Evolutionary conservation across 148 eudicot species (phyloP).

Genomic region (Arctostaphylos glauca): DNA sequence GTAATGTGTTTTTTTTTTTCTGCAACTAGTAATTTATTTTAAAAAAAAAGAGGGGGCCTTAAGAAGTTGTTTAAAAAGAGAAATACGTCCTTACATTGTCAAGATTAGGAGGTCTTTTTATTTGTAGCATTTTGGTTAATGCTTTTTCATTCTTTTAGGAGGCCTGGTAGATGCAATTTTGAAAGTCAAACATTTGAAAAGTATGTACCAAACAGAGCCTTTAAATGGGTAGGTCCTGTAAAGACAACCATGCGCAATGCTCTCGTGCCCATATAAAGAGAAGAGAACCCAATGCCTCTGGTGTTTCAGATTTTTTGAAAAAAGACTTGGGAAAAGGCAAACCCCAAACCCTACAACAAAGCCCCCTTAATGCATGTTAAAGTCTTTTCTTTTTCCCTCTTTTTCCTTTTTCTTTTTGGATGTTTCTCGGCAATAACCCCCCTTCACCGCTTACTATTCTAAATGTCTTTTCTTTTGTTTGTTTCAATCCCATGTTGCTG

Average conservation of each 20-base stretch:
- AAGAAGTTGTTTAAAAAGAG: neutral
- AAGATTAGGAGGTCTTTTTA: neutral
- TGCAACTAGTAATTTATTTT: too few relatives aligned
- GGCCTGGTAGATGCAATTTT: neutral
- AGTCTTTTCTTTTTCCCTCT: slow-evolving; percentile 15
- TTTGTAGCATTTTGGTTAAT: neutral
- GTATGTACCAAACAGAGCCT: neutral
- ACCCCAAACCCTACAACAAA: neutral
- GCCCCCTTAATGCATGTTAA: neutral
- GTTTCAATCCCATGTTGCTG: too few relatives aligned
- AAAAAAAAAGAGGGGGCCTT: neutral
- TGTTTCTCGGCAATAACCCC: slow-evolving; percentile 16
- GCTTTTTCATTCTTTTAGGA: neutral
- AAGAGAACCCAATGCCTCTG: slow-evolving; percentile 11
- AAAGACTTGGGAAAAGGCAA: neutral
- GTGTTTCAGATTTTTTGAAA: neutral
- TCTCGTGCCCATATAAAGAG: neutral
- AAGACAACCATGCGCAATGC: neutral
- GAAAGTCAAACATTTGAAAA: slow-evolving; percentile 13
- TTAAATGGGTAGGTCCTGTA: slow-evolving; percentile 4
- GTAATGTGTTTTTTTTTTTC: too few relatives aligned
- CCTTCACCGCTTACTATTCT: neutral
- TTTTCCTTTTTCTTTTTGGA: slow-evolving; percentile 14
- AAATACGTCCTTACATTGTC: neutral
- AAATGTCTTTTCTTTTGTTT: neutral